These are phyloP conservation scores for Lipomyces yamadae DNA, from an alignment of 805 yeast species.

Conservation along the genomic window DNA sequence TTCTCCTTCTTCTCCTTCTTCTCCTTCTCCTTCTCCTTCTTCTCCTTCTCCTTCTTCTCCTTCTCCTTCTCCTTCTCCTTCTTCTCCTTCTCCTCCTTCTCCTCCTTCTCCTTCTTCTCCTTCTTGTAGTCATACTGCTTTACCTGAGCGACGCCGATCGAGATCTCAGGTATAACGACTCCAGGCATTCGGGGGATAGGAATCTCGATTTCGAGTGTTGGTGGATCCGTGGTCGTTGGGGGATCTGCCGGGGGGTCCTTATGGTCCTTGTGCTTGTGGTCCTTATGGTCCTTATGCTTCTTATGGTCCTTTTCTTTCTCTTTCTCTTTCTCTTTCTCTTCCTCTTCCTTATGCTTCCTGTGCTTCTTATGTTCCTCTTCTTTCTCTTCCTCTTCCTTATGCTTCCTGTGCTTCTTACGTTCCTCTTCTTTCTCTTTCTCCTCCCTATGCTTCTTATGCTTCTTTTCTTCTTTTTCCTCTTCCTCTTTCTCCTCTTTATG, in stretches of 20 bases:
- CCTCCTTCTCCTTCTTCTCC: constrained; percentile 3
- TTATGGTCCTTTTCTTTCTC: too few species aligned
- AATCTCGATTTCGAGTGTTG: too few species aligned
- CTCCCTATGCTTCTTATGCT: neutral
- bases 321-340: too few species aligned
- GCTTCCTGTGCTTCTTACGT: too few species aligned
- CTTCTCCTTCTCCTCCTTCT: neutral
- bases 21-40: constrained; percentile 1
- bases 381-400: constrained; percentile 6
- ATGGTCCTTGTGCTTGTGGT: too few species aligned
- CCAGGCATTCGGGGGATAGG: too few species aligned
- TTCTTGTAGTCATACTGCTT: neutral
- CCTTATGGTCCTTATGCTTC: too few species aligned
- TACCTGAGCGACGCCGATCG: too few species aligned
- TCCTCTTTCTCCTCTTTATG: neutral
- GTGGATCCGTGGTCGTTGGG: too few species aligned
- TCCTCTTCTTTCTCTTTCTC: too few species aligned
- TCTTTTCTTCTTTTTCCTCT: neutral
- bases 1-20: neutral
- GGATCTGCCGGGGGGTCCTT: too few species aligned
- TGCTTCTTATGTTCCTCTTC: neutral
- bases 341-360: constrained; percentile 8
- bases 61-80: neutral
- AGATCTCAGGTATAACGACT: too few species aligned
- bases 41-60: neutral